A percentile compares a stretch with the other conserved stretches of the same genome.
phyloP scores from a whole-genome alignment of 257 asterid species.

The Voacanga thouarsii region DNA sequence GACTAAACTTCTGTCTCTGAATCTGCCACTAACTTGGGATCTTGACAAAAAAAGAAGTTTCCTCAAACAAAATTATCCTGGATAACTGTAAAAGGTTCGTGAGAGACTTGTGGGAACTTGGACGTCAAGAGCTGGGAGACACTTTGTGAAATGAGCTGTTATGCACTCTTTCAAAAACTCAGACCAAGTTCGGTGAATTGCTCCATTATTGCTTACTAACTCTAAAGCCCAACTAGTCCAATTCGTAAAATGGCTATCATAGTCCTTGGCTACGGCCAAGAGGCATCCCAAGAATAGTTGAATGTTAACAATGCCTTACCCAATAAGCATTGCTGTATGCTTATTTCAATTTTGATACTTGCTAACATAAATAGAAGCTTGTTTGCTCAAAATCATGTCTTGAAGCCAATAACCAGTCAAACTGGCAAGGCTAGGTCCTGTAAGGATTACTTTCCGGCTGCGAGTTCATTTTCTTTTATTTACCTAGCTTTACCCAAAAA shows the following conservation, averaged over 20 bases:
- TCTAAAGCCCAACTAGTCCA: not conserved
- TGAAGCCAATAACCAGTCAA: not conserved
- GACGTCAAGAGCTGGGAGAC: too few relatives aligned
- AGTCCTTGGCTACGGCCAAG: not conserved
- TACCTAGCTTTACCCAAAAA: not conserved
- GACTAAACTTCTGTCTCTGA: not conserved
- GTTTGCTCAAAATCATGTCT: not conserved
- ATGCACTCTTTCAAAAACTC: not conserved
- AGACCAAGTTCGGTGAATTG: not conserved
- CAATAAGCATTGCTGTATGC: not conserved
- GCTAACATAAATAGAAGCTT: not conserved
- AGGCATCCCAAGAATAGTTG: slow-evolving; percentile 11
- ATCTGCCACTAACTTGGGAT: not conserved
- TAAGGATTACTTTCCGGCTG: not conserved
- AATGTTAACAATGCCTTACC: not conserved
- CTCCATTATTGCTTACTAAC: not conserved
- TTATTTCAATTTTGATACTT: not conserved
- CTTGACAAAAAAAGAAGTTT: not conserved
- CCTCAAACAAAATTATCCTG: not conserved
- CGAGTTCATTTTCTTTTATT: too few relatives aligned
- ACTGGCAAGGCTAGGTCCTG: not conserved
- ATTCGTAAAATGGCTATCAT: too few relatives aligned
- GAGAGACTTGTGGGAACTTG: not conserved
- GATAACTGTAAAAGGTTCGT: not conserved
- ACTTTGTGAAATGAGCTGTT: not conserved